phyloP scores from a whole-genome alignment of 2,329 filamentous ascomycete species.

The Fusarium ramigenum region DNA sequence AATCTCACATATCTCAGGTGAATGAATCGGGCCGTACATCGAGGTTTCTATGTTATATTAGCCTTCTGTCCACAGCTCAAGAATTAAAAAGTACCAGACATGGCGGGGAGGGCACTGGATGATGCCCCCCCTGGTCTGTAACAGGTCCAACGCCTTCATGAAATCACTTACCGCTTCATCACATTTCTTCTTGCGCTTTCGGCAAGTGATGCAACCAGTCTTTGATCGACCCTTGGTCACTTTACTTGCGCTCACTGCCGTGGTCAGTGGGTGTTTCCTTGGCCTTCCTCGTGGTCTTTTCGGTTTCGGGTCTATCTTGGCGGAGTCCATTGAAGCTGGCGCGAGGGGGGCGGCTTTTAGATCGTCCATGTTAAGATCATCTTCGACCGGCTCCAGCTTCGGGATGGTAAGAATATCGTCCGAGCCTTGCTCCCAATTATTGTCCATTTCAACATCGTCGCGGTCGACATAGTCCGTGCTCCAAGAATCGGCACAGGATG shows the following conservation, averaged over 20 bases:
- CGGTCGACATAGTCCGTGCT: constrained; percentile 52
- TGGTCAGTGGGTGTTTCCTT: constrained; percentile 78
- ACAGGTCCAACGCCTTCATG: neutral
- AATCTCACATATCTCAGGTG: neutral
- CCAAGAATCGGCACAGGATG: constrained; percentile 58
- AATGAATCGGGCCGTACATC: constrained; percentile 56
- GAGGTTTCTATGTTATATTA: constrained; percentile 36
- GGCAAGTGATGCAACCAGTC: constrained; percentile 74
- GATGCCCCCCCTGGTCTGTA: neutral
- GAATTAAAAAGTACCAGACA: neutral
- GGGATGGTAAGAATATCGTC: constrained; percentile 59
- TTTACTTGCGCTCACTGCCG: constrained; percentile 69
- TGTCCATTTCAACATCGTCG: constrained; percentile 53
- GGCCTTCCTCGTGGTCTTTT: constrained; percentile 82
- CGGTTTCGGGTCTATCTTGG: constrained; percentile 50
- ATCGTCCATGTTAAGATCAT: constrained; percentile 63
- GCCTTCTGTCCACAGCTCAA: neutral
- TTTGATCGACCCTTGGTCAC: constrained; percentile 80
- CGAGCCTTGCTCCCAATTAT: constrained; percentile 58
- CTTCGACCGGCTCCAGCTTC: constrained; percentile 67
- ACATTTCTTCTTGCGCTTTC: constrained; percentile 77
- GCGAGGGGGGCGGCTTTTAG: constrained; percentile 55
- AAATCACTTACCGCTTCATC: constrained; percentile 61
- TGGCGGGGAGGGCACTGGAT: neutral
- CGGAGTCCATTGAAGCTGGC: constrained; percentile 32